Base-by-base conservation (phyloP, 495 filamentous ascomycete genomes). In the Letharia columbiana region DNA sequence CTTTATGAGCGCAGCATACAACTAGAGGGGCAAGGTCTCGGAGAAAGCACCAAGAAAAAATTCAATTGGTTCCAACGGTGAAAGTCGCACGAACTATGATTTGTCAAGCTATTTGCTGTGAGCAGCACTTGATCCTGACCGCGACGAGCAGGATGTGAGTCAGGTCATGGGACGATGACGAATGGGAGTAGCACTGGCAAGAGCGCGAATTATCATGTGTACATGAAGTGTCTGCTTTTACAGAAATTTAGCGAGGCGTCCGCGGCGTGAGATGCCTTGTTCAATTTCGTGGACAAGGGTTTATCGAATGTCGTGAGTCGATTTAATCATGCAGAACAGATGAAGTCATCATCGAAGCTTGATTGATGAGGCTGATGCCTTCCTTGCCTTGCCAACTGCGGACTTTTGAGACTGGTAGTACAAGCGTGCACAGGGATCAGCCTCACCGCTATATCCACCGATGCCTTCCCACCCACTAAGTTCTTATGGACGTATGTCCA, bases 41-140 rank as follows among this genome's bases (percentile, higher is more conserved):
- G 69, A 28, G 69, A 69, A 56, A 64, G 42, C 35, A 35, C 56
- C 35, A 58, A 62, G 49, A 71, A 67, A 62, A 66, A 59, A 28
- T 69, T 71, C 61, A 65, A 63, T 44, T 72, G 71, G 71, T 71
- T 72, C 60, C 64, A 69, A 49, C 69, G 70, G 41, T 72, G 71
- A 68, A 42, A 61, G 8, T 41, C 13, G 15, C 15, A 20, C 33
- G 20, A 57, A 1, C 9, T 10, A 20, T 18, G 39, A 35, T 1
- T 1, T 37, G 31, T 18, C 54, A 17, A 35, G 20, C 17, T 8
- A 23, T 52, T 49, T 4, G 17, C 54, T 11, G 31, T 18, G 52
- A 56, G 28, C 12, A 56, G 52, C 12, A 28, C 11, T 57, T 57
- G 31, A 52, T 52, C 49, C 5, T 52, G 23, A 52, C 20, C 9